Conservation (phyloP, 225 moss, liverwort and hornwort species). For the Thuidium tamariscinum region DNA sequence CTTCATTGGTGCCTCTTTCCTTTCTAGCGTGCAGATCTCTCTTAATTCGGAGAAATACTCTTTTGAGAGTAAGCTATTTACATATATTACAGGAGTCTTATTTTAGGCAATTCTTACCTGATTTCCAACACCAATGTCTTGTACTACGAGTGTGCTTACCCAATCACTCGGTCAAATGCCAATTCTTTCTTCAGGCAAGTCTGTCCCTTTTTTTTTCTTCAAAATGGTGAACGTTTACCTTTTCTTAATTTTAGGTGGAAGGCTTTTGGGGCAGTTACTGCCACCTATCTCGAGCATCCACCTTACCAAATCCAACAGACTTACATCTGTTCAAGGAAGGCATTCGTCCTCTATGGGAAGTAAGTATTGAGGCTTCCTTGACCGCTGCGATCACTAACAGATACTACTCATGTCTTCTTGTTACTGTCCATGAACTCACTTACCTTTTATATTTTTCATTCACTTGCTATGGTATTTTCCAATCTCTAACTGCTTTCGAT, state of each 20-base stretch:
- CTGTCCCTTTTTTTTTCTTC: background rate
- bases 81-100: background rate
- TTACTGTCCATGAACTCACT: background rate
- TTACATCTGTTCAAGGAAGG: slow-evolving; percentile 99
- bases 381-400: background rate
- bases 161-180: background rate
- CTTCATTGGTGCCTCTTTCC: background rate
- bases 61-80: background rate
- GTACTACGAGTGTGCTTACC: background rate
- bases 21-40: background rate
- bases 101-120: background rate
- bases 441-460: background rate
- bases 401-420: background rate
- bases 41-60: background rate
- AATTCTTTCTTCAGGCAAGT: background rate
- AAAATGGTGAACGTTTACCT: background rate
- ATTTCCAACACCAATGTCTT: background rate
- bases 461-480: background rate
- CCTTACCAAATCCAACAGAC: slow-evolving; percentile 91
- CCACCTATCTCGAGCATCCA: slow-evolving; percentile 80
- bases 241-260: slow-evolving; percentile 50
- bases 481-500: background rate
- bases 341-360: slow-evolving; percentile 98
- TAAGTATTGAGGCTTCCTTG: slow-evolving; percentile 15
- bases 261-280: slow-evolving; percentile 97